These are phyloP conservation scores for Saccharomycopsis hybrid DNA, from an alignment of 1,139 yeast genomes.

Conservation along the genomic window DNA sequence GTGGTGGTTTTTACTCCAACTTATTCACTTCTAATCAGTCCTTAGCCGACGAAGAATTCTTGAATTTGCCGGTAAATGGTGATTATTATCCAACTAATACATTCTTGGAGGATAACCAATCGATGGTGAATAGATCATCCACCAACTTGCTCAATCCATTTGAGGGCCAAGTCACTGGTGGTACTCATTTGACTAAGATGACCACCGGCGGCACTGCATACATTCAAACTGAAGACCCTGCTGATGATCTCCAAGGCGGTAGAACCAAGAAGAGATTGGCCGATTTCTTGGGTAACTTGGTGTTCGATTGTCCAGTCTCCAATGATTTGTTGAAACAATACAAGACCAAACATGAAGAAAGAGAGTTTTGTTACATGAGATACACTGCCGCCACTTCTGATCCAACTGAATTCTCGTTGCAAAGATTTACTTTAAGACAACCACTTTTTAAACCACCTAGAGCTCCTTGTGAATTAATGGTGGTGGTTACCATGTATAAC, in stretches of 20 bases:
- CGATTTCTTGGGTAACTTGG: constrained; percentile 49
- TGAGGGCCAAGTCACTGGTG: constrained; percentile 20
- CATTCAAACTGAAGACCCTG: constrained; percentile 4
- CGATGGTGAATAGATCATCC: constrained; percentile 10
- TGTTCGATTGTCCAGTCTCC: constrained; percentile 75
- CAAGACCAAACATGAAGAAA: constrained; percentile 38
- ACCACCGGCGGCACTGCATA: constrained; percentile 14
- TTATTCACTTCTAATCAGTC: constrained; percentile 19
- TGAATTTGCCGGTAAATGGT: constrained; percentile 20
- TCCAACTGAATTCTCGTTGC: constrained; percentile 53
- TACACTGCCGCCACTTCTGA: constrained; percentile 81
- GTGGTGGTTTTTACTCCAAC: constrained; percentile 16
- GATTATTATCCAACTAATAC: constrained; percentile 21
- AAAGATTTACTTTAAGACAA: constrained; percentile 61
- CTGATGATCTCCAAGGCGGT: constrained; percentile 3
- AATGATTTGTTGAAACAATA: constrained; percentile 50
- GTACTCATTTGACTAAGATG: constrained; percentile 15
- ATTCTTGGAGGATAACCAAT: constrained; percentile 14
- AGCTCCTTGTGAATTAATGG: constrained; percentile 57
- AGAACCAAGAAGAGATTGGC: constrained; percentile 19
- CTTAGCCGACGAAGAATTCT: constrained; percentile 17
- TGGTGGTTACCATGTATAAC: constrained; percentile 75
- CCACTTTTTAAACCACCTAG: constrained; percentile 60
- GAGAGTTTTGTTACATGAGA: constrained; percentile 73
- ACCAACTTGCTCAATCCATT: constrained; percentile 18